A percentile compares a stretch with the other conserved stretches of the same genome.
These are phyloP conservation scores for Myxozyma kluyveri DNA, from an alignment of 805 yeast genomes.

Conservation along the genomic window DNA sequence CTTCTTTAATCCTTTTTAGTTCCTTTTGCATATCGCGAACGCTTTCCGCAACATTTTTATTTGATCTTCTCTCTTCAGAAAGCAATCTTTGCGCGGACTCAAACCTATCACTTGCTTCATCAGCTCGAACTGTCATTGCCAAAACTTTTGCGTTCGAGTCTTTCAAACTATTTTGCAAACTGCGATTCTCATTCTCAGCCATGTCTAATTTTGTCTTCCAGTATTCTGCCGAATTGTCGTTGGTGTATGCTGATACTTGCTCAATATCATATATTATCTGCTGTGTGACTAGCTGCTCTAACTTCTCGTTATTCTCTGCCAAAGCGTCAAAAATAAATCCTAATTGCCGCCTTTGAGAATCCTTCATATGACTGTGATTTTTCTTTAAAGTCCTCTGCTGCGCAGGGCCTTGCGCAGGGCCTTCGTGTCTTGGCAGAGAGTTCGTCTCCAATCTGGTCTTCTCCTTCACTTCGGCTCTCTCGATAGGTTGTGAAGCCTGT, in stretches of 20 bases:
- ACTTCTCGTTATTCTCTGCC: slow-evolving; percentile 8
- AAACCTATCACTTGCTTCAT: neutral
- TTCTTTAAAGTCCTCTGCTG: neutral
- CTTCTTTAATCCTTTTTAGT: neutral
- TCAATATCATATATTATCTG: neutral
- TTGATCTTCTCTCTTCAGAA: neutral
- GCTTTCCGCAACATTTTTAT: neutral
- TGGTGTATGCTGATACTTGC: neutral
- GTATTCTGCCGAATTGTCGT: neutral
- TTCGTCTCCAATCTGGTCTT: too few species aligned
- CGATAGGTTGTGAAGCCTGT: too few species aligned
- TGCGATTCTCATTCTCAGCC: neutral
- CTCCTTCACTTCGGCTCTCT: too few species aligned
- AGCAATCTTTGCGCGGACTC: neutral
- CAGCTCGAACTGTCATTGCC: neutral
- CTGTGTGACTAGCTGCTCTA: slow-evolving; percentile 8
- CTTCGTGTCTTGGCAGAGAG: neutral
- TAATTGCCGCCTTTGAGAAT: slow-evolving; percentile 2
- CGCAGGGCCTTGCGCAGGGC: neutral
- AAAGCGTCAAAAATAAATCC: slow-evolving; percentile 2
- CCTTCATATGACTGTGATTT: neutral
- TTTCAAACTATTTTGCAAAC: neutral
- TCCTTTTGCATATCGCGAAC: neutral
- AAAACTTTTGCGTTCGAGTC: neutral
- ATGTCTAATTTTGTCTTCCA: neutral